These are phyloP conservation scores for Cutaneotrichosporon cavernicola DNA, from an alignment of 1,284 basidiomycete species.

Conservation along the genomic window DNA sequence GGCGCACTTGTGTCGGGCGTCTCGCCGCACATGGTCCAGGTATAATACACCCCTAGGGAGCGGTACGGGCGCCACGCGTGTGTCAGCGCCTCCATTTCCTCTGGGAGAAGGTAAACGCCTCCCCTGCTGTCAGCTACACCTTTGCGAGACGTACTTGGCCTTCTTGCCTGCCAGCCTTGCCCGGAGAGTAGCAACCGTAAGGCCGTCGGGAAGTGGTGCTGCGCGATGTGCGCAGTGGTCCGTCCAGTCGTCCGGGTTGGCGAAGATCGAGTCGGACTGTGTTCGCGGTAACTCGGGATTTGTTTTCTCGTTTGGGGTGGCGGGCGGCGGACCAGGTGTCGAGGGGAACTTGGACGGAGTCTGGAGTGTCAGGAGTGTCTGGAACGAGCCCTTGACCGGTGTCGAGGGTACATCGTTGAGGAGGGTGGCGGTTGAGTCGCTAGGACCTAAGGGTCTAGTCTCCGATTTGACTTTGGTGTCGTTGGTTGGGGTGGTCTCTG, in stretches of 20 bases:
- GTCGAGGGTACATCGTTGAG: neutral
- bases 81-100: constrained; percentile 78
- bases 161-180: constrained; percentile 72
- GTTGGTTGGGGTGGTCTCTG: neutral
- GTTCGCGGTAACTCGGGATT: constrained; percentile 22
- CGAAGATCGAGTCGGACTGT: constrained; percentile 17
- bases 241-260: constrained; percentile 28
- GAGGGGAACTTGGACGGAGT: constrained; percentile 18
- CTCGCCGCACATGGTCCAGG: constrained; percentile 50
- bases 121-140: constrained; percentile 53
- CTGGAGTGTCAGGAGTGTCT: constrained; percentile 17
- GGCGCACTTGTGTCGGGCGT: constrained; percentile 3
- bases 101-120: constrained; percentile 71
- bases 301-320: constrained; percentile 20
- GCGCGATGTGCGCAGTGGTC: constrained; percentile 21
- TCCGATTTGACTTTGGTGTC: no score
- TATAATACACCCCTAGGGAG: constrained; percentile 61
- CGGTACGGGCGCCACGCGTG: constrained; percentile 75
- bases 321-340: constrained; percentile 22
- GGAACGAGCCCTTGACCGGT: neutral
- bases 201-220: constrained; percentile 61
- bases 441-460: neutral
- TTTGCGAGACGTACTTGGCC: constrained; percentile 61
- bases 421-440: constrained; percentile 5
- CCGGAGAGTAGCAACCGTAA: constrained; percentile 64